Evolutionary conservation across 179 eudicot species (phyloP), one percentile per base, ranked within the genome.

Genomic region (Amaranthus tricolor): DNA sequence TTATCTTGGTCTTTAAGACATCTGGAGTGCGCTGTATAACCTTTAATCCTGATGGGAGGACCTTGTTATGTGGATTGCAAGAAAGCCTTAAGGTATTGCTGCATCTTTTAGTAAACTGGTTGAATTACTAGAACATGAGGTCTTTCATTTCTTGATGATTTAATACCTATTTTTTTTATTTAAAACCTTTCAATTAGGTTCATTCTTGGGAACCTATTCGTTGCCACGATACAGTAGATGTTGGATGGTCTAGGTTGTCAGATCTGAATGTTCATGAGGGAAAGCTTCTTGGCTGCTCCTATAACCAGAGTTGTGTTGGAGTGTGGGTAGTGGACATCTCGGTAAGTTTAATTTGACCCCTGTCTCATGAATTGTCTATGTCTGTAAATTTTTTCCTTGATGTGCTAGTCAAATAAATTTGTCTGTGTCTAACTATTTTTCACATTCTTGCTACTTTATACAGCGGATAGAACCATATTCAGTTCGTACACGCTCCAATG

Each of bases 321-420:
- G 97, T 95, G 62, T 95, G 99, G 99, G 99, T 95, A 67, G 99
- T 95, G 45, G 99, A 95, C 81, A 85, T 95, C 66, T 89, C 97
- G 84, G 99, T 95, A 89, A 75, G 85, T 61, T 55, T 53, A 49
- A 67, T 62, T 77, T 66, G n/a, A 56, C 14, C 47, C 59, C 21
- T 56, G 12, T 70, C 51, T 63, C 17, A 16, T 66, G 70, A 19
- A 50, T 57, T 68, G 9, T 63, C 56, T 55, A 43, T 57, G 43
- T 56, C 13, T 48, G 3, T 11, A 62, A 16, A 20, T 13, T 47
- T 61, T 61, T 31, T 19, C 24, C 71, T 17, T 57, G 68, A 49
- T 44, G 11, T 11, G 65, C 68, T 72, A 63, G 20, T 69, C 67
- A 70, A 72, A 67, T 82, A 60, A 52, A 83, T 54, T 59, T 71